These are phyloP conservation scores for Penicillium mononematosum DNA, from an alignment of 495 filamentous ascomycete genomes.

Conservation along the genomic window DNA sequence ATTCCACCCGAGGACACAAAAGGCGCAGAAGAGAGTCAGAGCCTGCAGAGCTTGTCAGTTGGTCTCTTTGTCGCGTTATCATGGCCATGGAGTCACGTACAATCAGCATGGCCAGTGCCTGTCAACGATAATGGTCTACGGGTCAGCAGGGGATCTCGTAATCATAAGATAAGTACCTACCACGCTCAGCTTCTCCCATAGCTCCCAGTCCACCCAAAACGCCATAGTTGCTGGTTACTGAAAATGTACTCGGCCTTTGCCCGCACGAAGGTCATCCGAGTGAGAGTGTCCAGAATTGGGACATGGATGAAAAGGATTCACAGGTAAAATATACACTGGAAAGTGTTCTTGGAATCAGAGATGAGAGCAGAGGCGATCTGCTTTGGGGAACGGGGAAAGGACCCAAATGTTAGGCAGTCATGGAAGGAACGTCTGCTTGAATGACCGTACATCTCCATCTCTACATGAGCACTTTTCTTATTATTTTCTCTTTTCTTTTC, in stretches of 20 bases:
- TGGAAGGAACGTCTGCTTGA: neutral
- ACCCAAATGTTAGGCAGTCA: neutral
- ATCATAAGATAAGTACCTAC: conserved; percentile 51
- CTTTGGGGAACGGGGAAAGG: neutral
- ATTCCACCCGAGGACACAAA: conserved; percentile 53
- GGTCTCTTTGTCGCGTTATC: neutral
- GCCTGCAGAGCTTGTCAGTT: conserved; percentile 43
- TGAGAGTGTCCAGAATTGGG: neutral
- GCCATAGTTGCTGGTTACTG: conserved; percentile 24
- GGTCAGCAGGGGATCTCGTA: conserved; percentile 16
- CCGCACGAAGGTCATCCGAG: neutral
- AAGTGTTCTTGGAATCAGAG: neutral
- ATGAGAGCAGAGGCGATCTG: neutral
- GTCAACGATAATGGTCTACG: conserved; percentile 7
- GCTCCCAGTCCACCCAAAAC: conserved; percentile 76
- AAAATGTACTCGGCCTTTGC: neutral
- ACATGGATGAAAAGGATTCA: too few relatives aligned
- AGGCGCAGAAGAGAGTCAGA: conserved; percentile 46
- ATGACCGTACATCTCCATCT: neutral
- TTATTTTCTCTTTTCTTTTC: too few relatives aligned
- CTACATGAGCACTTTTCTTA: neutral
- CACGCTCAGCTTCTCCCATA: conserved; percentile 92
- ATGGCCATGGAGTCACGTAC: conserved; percentile 32
- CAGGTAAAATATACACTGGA: neutral
- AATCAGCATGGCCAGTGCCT: conserved; percentile 48